Evolutionary conservation across 1,284 basidiomycete genomes (phyloP).

Genomic region (Irpex sp.): DNA sequence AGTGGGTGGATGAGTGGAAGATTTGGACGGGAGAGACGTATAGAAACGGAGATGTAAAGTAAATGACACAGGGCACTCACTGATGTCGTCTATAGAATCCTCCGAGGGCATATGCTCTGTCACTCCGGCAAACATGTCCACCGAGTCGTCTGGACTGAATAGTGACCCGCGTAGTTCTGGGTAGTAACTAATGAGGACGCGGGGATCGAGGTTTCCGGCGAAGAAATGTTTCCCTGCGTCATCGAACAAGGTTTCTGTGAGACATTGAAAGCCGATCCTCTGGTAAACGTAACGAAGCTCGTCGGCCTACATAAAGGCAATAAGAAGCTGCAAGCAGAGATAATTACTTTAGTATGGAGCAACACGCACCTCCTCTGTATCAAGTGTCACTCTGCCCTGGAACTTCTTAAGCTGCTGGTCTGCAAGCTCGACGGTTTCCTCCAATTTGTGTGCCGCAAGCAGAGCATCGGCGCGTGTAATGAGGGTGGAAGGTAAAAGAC

Average conservation of each 20-base stretch:
- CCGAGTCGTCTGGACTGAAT: constrained; percentile 42
- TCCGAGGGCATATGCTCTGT: constrained; percentile 61
- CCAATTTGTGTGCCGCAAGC: constrained; percentile 58
- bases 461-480: constrained; percentile 72
- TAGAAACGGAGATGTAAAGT: constrained; percentile 10
- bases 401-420: constrained; percentile 58
- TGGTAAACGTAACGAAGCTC: constrained; percentile 76
- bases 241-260: constrained; percentile 71
- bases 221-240: constrained; percentile 75
- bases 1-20: constrained; percentile 9
- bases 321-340: neutral
- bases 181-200: constrained; percentile 73
- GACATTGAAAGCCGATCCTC: constrained; percentile 69
- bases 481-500: constrained; percentile 69
- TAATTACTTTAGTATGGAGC: neutral
- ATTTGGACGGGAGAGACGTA: constrained; percentile 14
- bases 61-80: constrained; percentile 46
- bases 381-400: constrained; percentile 43
- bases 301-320: constrained; percentile 40
- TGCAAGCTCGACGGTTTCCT: constrained; percentile 62
- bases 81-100: constrained; percentile 67
- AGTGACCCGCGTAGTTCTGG: constrained; percentile 63
- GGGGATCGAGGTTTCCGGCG: constrained; percentile 71
- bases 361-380: constrained; percentile 49
- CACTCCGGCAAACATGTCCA: constrained; percentile 67